Evolutionary conservation across 2,329 filamentous ascomycete genomes (phyloP).

Genomic region (Colletotrichum sp.): DNA sequence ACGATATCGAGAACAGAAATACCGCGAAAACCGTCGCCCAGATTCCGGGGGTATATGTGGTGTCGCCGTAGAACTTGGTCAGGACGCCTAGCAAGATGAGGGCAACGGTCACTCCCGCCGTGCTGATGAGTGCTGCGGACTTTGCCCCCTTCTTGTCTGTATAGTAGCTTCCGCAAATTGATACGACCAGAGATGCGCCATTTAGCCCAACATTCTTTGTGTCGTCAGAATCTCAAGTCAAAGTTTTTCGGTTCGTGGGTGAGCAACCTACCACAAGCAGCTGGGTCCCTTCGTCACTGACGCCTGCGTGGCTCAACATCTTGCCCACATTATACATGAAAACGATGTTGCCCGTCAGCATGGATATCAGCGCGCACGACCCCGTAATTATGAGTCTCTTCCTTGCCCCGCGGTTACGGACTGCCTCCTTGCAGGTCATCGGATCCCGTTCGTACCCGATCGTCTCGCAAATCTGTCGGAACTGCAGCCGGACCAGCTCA

Average conservation of each 20-base stretch:
- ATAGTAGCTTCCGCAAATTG: background rate
- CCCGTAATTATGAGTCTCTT: background rate
- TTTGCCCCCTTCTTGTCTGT: background rate
- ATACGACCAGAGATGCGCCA: background rate
- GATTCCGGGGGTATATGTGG: background rate
- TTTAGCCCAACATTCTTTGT: background rate
- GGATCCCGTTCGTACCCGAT: background rate
- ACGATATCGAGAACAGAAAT: background rate
- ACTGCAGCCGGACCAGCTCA: background rate
- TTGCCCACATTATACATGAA: background rate
- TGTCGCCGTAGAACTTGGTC: background rate
- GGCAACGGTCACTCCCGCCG: background rate
- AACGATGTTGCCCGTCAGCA: background rate
- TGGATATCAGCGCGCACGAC: background rate
- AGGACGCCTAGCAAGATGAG: background rate
- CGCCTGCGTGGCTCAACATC: background rate
- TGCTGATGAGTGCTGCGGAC: background rate
- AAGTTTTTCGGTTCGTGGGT: rapidly evolving
- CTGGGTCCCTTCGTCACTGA: background rate
- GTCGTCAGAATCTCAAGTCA: background rate
- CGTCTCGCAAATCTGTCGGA: constrained; percentile 1
- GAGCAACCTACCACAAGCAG: background rate
- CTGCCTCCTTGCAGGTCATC: background rate
- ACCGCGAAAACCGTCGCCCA: background rate
- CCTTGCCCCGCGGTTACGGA: background rate